Evolutionary conservation across 495 filamentous ascomycete species (phyloP).

Genomic region (Jackrogersella multiformis): DNA sequence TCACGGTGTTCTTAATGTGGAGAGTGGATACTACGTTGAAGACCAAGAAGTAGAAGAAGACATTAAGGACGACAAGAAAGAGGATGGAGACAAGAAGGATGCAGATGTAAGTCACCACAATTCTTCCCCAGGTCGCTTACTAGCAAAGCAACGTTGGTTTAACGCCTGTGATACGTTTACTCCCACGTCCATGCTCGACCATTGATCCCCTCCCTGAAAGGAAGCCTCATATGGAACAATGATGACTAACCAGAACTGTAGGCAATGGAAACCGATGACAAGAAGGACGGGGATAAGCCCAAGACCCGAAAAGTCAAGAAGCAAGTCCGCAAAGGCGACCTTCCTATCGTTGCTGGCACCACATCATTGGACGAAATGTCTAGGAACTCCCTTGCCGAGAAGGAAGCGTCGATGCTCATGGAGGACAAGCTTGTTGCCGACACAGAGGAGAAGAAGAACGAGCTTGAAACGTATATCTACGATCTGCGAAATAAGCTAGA

Average conservation of each 20-base stretch:
- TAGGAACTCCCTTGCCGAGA: conserved; percentile 76
- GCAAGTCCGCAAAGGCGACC: conserved; percentile 96
- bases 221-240: background rate
- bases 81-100: conserved; percentile 69
- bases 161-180: background rate
- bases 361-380: conserved; percentile 73
- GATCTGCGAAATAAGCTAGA: conserved; percentile 93
- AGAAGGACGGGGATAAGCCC: conserved; percentile 77
- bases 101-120: conserved; percentile 69
- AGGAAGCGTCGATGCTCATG: conserved; percentile 90
- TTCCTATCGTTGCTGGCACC: conserved; percentile 86
- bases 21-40: conserved; percentile 97
- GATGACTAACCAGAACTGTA: conserved; percentile 50
- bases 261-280: conserved; percentile 92
- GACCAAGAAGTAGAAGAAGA: conserved; percentile 98
- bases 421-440: conserved; percentile 98
- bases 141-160: background rate
- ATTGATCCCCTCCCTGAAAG: background rate
- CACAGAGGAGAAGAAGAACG: conserved; percentile 99
- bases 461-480: conserved; percentile 97
- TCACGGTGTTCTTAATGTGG: conserved; percentile 95
- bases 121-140: background rate
- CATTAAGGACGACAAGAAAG: conserved; percentile 69
- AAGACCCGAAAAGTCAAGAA: conserved; percentile 99
- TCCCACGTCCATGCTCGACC: background rate